Evolutionary conservation across 192 early-diverging fungal genomes (phyloP).

Genomic region (Mortierella claussenii): DNA sequence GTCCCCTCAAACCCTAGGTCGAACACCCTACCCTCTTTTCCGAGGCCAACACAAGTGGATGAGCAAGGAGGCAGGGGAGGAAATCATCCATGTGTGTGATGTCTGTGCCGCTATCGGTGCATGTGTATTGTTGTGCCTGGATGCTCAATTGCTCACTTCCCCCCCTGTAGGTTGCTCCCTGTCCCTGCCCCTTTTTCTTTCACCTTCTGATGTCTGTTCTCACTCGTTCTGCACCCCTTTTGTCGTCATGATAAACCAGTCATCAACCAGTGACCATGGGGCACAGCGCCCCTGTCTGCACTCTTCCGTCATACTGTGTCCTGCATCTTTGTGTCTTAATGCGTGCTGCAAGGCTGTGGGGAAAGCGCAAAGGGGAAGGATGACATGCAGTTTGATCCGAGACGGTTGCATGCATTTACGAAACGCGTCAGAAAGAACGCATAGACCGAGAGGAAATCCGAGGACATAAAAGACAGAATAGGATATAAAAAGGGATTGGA

Average conservation of each 20-base stretch:
- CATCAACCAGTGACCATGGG: not conserved
- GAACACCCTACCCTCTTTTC: too few relatives aligned
- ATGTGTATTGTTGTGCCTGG: not conserved
- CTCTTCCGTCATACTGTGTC: not conserved
- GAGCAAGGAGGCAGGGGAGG: too few relatives aligned
- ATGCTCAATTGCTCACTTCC: conserved; percentile 4
- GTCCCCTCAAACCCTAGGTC: too few relatives aligned
- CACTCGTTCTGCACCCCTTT: not conserved
- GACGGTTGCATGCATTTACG: not conserved
- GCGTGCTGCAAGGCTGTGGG: not conserved
- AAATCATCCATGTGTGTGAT: too few relatives aligned
- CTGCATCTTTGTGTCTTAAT: not conserved
- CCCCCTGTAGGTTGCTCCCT: not conserved
- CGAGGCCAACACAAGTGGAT: not conserved
- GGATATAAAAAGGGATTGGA: too few relatives aligned
- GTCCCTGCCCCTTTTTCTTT: too few relatives aligned
- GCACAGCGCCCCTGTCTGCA: not conserved
- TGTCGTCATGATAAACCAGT: conserved; percentile 1
- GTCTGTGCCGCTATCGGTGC: too few relatives aligned
- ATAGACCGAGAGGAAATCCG: not conserved
- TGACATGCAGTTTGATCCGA: not conserved
- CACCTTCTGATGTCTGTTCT: too few relatives aligned
- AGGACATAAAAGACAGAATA: not conserved
- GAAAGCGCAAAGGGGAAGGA: not conserved
- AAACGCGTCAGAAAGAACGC: not conserved